phyloP scores from a whole-genome alignment of 345 rosid species.

The Eucalyptus rudis region DNA sequence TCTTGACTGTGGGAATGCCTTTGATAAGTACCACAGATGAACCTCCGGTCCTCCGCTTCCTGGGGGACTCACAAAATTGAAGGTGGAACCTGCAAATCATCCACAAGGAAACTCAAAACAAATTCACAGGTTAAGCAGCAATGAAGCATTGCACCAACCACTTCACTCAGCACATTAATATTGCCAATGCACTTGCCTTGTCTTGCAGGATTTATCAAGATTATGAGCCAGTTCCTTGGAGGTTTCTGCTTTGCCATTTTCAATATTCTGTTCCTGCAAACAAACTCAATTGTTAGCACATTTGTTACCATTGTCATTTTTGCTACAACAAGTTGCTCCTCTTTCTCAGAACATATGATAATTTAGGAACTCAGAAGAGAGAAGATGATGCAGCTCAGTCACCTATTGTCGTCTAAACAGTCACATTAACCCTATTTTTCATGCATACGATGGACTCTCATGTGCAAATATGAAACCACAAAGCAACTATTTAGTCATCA shows the following conservation, averaged over 20 bases:
- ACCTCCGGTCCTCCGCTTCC: conserved; percentile 25
- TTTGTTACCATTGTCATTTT: neutral
- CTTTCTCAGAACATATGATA: neutral
- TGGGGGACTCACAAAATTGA: conserved; percentile 14
- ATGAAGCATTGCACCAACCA: neutral
- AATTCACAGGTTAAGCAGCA: neutral
- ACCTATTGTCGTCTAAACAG: neutral
- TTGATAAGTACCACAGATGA: conserved; percentile 27
- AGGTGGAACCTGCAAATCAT: conserved; percentile 1
- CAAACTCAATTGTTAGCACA: neutral
- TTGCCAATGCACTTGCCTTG: neutral
- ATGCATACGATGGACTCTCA: neutral
- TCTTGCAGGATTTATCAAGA: conserved; percentile 10
- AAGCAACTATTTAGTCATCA: neutral
- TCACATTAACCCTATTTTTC: neutral
- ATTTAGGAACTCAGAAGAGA: neutral
- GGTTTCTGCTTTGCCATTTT: conserved; percentile 8
- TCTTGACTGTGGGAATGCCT: conserved; percentile 22
- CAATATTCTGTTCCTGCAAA: conserved; percentile 15
- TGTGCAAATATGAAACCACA: neutral
- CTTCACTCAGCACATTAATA: neutral
- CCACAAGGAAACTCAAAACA: neutral
- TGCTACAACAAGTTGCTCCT: neutral
- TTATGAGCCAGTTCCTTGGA: conserved; percentile 12
- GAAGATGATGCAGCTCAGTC: neutral